Evolutionary conservation across 192 early-diverging fungal species (phyloP), one percentile per base, ranked within the genome.

Genomic region (Chytriomyces hyalinus): DNA sequence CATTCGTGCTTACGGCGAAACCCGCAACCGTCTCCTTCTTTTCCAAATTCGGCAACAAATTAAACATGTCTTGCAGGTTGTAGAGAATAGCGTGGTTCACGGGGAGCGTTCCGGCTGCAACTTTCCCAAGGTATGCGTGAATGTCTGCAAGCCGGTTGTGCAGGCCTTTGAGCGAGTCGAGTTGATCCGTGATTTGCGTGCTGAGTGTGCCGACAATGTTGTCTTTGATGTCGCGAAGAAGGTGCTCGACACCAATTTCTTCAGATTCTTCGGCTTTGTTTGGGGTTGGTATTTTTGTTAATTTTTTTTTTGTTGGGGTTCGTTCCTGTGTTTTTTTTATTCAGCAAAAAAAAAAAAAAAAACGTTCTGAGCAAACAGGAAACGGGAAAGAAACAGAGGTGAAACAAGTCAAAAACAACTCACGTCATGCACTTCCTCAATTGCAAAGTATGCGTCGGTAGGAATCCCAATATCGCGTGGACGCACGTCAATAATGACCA

Each of bases 241-340:
- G 85, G 75, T 99, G 98, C 80, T 99, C 98, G 2, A 99, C 98
- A 47, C 98, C 98, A 81, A 99, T 98, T 80, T 99, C 98, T 86
- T 99, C 98, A n/a, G 97, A 94, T 84, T 99, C 98, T 81, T 99
- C 98, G 6, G 98, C 98, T 49, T 96, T 96, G 72, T 98, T 97
- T 65, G 93, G 89, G 13, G 95, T 96, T 1, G 93, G 94, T 24
- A 98, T 92, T 80, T 99, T 96, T 80, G 94, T 91, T 85, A 99
- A 99, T 5, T 97, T 98, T 81, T 94, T 93, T 48, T 95, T 97
- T 6, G 96, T 95, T 5, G 95, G 91, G 45, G 95, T 98, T 57
- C 98, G 97, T 80, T 99, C 98, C 94, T 95, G 85, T 7, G 47
- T 57, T 0, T 0, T 57, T 11, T 20, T 57, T 0, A 20, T 0